Evolutionary conservation across 2,329 filamentous ascomycete species (phyloP), one percentile per base, ranked within the genome.

Genomic region (Aurifilum marmelostoma): DNA sequence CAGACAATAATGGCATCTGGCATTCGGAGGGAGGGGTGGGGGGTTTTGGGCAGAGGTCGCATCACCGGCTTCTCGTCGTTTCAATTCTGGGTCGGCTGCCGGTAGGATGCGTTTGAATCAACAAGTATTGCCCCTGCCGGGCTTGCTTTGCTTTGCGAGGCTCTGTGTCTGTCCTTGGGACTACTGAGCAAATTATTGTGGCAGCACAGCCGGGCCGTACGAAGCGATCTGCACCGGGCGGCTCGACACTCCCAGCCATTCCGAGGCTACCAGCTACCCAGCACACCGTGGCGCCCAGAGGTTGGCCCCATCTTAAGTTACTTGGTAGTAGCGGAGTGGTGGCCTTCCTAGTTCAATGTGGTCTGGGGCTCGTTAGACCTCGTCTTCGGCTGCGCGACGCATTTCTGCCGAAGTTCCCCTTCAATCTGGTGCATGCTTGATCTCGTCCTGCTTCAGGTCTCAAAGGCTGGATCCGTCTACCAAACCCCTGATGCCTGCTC

Each of bases 401-500:
- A 24, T 27, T 27, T 54, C 50, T 56, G 52, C 52, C 52, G 52
- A 32, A 56, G 52, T 32, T 4, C 7, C 12, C 12, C 27, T 32
- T 29, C 4, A 29, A 8, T 29, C 5, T 56, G 27, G 14, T 56
- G 52, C 14, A 14, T 29, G 52, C 14, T 56, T 18, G 27, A 8
- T 56, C 12, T 29, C 7, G 4, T 18, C 18, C 24, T 29, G 2
- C 24, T 32, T 29, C 59, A 21, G 59, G 37, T n/a, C 59, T 62
- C 39, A n/a, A n/a, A 29, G n/a, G 59, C 32, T 62, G 39, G 34
- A 41, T n/a, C 37, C 59, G n/a, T 29, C 59, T 37, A 34, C 29
- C n/a, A n/a, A n/a, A n/a, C 59, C 52, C 52, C 59, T 62, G n/a
- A 62, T 62, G 59, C 59, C 59, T 62, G 59, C 39, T 62, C 18